phyloP scores from a whole-genome alignment of 2,329 filamentous ascomycete species.

The Biscogniauxia sp. region DNA sequence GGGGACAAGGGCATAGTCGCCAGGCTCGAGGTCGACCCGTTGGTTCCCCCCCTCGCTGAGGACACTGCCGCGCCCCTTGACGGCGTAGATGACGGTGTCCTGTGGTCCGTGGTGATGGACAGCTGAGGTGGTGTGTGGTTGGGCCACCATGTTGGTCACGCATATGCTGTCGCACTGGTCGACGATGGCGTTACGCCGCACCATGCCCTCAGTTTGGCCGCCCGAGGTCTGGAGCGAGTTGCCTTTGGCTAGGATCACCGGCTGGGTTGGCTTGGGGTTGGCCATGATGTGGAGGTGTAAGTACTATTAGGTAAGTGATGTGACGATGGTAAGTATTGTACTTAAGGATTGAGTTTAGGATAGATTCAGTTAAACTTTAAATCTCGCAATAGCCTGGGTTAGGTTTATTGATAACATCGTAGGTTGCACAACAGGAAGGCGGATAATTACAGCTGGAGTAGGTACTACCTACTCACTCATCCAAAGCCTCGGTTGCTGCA shows the following conservation, averaged over 20 bases:
- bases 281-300: constrained; percentile 13
- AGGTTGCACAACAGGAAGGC: neutral
- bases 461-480: neutral
- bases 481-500: neutral
- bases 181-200: constrained; percentile 44
- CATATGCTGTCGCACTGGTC: constrained; percentile 47
- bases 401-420: neutral
- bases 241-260: constrained; percentile 37
- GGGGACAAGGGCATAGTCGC: constrained; percentile 54
- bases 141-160: constrained; percentile 47
- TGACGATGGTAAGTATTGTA: neutral
- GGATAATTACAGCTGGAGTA: neutral
- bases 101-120: constrained; percentile 54
- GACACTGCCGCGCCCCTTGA: constrained; percentile 46
- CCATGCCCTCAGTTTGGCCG: constrained; percentile 52
- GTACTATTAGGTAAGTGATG: no score
- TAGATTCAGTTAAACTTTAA: neutral
- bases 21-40: constrained; percentile 44
- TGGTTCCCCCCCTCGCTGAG: constrained; percentile 47
- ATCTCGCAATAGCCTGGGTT: neutral
- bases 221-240: constrained; percentile 37
- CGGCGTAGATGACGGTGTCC: constrained; percentile 53
- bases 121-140: constrained; percentile 44
- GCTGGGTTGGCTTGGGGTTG: constrained; percentile 25
- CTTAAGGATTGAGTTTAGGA: neutral